A percentile compares a stretch with the other conserved stretches of the same genome.
Evolutionary conservation across 331 rosid species (phyloP).

Genomic region (Acacia concinna): DNA sequence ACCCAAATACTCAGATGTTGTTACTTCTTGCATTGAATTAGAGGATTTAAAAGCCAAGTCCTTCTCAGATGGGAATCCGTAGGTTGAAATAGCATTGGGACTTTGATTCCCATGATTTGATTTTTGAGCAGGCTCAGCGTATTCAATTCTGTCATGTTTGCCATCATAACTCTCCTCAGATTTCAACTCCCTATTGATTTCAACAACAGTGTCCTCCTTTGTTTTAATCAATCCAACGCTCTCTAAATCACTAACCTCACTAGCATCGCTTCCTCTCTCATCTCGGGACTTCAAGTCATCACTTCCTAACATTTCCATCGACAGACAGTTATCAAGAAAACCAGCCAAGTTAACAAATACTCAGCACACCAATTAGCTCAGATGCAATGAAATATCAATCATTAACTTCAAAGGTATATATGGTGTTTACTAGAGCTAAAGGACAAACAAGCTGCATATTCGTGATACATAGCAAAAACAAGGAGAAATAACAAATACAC

Average conservation of each 20-base stretch:
- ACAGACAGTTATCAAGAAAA: slow-evolving; percentile 38
- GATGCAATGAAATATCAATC: neutral
- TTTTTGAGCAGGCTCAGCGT: slow-evolving; percentile 37
- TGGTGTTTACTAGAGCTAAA: neutral
- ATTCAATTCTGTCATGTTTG: slow-evolving; percentile 32
- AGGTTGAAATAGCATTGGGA: slow-evolving; percentile 41
- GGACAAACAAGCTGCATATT: slow-evolving; percentile 13
- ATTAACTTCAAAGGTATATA: neutral
- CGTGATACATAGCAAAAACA: slow-evolving; percentile 18
- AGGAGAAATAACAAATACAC: slow-evolving; percentile 19
- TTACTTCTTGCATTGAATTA: slow-evolving; percentile 27
- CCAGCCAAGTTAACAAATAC: slow-evolving; percentile 6
- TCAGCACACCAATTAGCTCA: slow-evolving; percentile 25
- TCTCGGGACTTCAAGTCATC: slow-evolving; percentile 60
- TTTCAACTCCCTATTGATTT: slow-evolving; percentile 47
- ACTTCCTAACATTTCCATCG: slow-evolving; percentile 43
- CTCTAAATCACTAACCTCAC: slow-evolving; percentile 33
- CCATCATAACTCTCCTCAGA: slow-evolving; percentile 40
- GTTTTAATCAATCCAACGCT: neutral
- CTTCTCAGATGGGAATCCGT: slow-evolving; percentile 39
- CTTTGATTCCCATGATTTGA: slow-evolving; percentile 35
- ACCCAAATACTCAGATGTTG: slow-evolving; percentile 22
- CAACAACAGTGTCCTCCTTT: slow-evolving; percentile 33
- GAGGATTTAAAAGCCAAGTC: slow-evolving; percentile 28
- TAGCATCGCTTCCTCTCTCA: slow-evolving; percentile 67